Conservation (phyloP, 768 basidiomycete species). For the Leucocoprinus birnbaumii region DNA sequence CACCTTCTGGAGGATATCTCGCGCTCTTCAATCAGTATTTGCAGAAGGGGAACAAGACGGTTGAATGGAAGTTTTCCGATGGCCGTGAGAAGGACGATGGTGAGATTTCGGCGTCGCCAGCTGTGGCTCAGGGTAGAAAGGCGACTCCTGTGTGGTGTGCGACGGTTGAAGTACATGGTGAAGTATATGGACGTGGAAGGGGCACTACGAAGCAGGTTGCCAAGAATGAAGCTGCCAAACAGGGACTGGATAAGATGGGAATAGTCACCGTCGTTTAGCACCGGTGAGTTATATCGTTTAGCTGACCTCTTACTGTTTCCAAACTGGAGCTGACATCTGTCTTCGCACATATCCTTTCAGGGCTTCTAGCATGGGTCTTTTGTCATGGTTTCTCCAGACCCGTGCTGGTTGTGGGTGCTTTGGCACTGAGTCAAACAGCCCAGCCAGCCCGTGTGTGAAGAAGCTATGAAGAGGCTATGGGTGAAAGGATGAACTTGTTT, state of each 20-base stretch:
- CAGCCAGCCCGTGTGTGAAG: conserved; percentile 11
- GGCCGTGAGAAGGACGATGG: conserved; percentile 18
- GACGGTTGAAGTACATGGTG: conserved; percentile 58
- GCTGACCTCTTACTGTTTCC: background rate
- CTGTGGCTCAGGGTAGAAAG: conserved; percentile 40
- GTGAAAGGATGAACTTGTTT: background rate
- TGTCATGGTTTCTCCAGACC: conserved; percentile 11
- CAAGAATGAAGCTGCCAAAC: conserved; percentile 78
- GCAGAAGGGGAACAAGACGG: conserved; percentile 49
- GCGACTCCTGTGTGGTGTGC: conserved; percentile 80
- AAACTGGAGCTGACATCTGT: background rate
- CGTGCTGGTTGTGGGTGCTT: conserved; percentile 10
- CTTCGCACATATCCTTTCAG: conserved; percentile 3
- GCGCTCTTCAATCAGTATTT: conserved; percentile 79
- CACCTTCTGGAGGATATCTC: conserved; percentile 56
- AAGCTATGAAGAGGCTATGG: conserved; percentile 10
- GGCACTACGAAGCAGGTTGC: conserved; percentile 80
- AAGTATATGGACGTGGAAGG: conserved; percentile 55
- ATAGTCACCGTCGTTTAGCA: conserved; percentile 31
- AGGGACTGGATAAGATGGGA: conserved; percentile 60
- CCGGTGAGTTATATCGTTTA: conserved; percentile 47
- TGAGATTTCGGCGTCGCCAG: conserved; percentile 18
- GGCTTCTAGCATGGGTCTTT: background rate
- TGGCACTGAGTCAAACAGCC: background rate
- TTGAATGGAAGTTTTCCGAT: conserved; percentile 74